Evolutionary conservation across 306 rosid genomes (phyloP).

Genomic region (Dryas alaskensis): DNA sequence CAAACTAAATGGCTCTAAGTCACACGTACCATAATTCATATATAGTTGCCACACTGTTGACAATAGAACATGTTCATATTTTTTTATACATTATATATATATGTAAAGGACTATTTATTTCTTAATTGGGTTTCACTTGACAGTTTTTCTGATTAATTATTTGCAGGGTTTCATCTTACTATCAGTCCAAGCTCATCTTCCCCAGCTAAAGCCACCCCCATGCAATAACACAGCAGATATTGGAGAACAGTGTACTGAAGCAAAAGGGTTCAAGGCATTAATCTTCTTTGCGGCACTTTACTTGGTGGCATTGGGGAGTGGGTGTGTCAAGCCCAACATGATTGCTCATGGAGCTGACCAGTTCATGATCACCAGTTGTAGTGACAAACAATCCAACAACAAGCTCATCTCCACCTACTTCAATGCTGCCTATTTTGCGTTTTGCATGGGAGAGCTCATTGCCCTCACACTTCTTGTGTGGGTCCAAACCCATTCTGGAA

Average conservation of each 20-base stretch:
- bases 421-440: slow-evolving; percentile 87
- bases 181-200: slow-evolving; percentile 93
- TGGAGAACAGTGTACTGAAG: slow-evolving; percentile 55
- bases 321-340: slow-evolving; percentile 95
- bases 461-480: slow-evolving; percentile 85
- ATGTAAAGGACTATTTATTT: no score
- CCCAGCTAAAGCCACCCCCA: slow-evolving; percentile 72
- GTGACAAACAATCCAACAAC: slow-evolving; percentile 9
- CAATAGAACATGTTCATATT: no score
- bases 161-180: slow-evolving; percentile 78
- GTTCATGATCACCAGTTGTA: slow-evolving; percentile 28
- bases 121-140: no score
- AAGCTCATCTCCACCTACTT: slow-evolving; percentile 85
- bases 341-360: slow-evolving; percentile 94
- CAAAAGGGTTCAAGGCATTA: slow-evolving; percentile 68
- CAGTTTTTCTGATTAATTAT: not conserved
- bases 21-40: no score
- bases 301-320: slow-evolving; percentile 93
- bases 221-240: slow-evolving; percentile 46
- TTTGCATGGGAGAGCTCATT: slow-evolving; percentile 78
- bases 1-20: no score
- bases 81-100: no score
- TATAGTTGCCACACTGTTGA: no score
- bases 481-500: slow-evolving; percentile 98
- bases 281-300: slow-evolving; percentile 81